Evolutionary conservation across 2,329 filamentous ascomycete species (phyloP).

Genomic region (Apiospora marii): DNA sequence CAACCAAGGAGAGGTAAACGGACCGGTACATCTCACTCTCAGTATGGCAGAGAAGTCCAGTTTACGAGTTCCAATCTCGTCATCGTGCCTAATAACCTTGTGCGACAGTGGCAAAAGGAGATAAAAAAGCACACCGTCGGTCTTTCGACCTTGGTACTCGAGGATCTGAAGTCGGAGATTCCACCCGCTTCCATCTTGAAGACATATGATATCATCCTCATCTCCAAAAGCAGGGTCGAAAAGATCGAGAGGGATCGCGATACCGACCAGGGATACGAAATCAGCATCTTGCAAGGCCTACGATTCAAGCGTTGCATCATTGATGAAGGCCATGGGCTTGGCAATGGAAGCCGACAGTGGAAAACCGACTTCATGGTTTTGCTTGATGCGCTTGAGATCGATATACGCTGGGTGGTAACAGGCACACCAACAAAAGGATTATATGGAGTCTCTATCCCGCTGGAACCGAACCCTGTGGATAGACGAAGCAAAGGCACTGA

Average conservation of each 20-base stretch:
- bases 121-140: slow-evolving; percentile 78
- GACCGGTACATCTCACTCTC: slow-evolving; percentile 41
- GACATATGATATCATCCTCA: slow-evolving; percentile 78
- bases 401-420: slow-evolving; percentile 87
- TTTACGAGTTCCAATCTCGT: slow-evolving; percentile 77
- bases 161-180: slow-evolving; percentile 57
- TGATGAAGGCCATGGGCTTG: slow-evolving; percentile 89
- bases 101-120: slow-evolving; percentile 85
- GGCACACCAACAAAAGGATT: slow-evolving; percentile 88
- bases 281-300: slow-evolving; percentile 68
- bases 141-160: slow-evolving; percentile 71
- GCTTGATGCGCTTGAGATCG: slow-evolving; percentile 64
- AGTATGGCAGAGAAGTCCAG: slow-evolving; percentile 59
- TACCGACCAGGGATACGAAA: slow-evolving; percentile 30
- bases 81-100: slow-evolving; percentile 82
- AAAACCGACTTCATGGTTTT: slow-evolving; percentile 64
- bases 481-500: neutral
- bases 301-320: slow-evolving; percentile 91
- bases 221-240: slow-evolving; percentile 79
- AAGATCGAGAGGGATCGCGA: slow-evolving; percentile 58
- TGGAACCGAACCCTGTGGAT: slow-evolving; percentile 23
- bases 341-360: slow-evolving; percentile 61
- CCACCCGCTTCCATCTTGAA: slow-evolving; percentile 67
- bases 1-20: slow-evolving; percentile 47
- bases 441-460: slow-evolving; percentile 69